Evolutionary conservation across 2,329 filamentous ascomycete genomes (phyloP).

Genomic region (Fusarium tuaranense): DNA sequence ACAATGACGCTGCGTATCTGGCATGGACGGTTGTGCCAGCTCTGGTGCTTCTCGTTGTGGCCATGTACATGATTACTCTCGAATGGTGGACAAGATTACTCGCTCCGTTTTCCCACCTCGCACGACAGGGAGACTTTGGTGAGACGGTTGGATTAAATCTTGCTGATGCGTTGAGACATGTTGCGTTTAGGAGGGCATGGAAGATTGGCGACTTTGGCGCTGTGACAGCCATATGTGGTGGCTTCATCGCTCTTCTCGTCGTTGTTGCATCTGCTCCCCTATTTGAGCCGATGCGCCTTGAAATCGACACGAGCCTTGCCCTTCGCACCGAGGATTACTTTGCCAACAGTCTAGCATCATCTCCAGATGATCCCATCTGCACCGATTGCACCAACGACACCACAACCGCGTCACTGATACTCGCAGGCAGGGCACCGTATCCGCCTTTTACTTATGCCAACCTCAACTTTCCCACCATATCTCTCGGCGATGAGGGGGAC

Average conservation of each 20-base stretch:
- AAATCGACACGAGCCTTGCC: slow-evolving; percentile 35
- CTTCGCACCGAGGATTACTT: slow-evolving; percentile 48
- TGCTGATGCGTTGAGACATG: slow-evolving; percentile 46
- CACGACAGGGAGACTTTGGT: slow-evolving; percentile 42
- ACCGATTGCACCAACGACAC: slow-evolving; percentile 46
- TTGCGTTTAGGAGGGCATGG: slow-evolving; percentile 44
- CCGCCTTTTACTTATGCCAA: slow-evolving; percentile 52
- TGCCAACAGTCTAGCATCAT: slow-evolving; percentile 41
- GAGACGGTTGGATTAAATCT: slow-evolving; percentile 49
- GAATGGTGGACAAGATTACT: slow-evolving; percentile 50
- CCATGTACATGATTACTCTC: slow-evolving; percentile 46
- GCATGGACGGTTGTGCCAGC: slow-evolving; percentile 52
- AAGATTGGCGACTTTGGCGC: slow-evolving; percentile 44
- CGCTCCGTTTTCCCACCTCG: slow-evolving; percentile 49
- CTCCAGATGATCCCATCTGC: slow-evolving; percentile 37
- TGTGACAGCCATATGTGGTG: slow-evolving; percentile 42
- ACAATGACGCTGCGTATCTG: slow-evolving; percentile 46
- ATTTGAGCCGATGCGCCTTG: slow-evolving; percentile 47
- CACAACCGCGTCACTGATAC: slow-evolving; percentile 49
- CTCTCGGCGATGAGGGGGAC: slow-evolving; percentile 24
- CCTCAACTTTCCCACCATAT: slow-evolving; percentile 43
- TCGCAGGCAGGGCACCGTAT: slow-evolving; percentile 50
- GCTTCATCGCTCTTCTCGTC: slow-evolving; percentile 46
- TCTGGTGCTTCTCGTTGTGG: slow-evolving; percentile 44
- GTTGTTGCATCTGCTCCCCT: slow-evolving; percentile 48